Base-by-base conservation (phyloP, 2,329 filamentous ascomycete species). In the Penicillium italicum region DNA sequence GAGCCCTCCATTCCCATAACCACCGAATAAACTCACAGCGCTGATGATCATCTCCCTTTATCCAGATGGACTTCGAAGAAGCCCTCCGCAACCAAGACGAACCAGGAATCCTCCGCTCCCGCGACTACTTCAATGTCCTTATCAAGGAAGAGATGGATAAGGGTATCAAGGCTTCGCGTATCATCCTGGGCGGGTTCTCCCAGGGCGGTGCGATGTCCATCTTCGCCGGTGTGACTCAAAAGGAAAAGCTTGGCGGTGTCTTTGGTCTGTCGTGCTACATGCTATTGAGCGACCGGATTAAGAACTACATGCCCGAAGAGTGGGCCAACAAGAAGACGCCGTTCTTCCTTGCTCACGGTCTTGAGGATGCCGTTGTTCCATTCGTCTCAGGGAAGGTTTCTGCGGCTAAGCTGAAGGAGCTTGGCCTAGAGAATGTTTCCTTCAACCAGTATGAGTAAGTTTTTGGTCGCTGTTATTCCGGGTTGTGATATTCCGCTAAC, bases 321-420 rank as follows among this genome's bases (percentile, higher is more conserved):
- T 82, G 77, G 62, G 78, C 81, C 53, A 91, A 91, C 72, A 84
- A 86, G 73, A 79, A 88, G 38, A 96, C 91, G 1, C 89, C 89
- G 1, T 85, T 97, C 60, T 90, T 94, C 74, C 88, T 97, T 86
- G 91, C 84, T 12, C 94, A 97, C 66, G 94, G 94, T n/a, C 82
- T 86, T 58, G 76, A 76, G 0, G 93, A 99, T 72, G 81, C 81
- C 14, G 77, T 96, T 3, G 89, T 97, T 9, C 81, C 80, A 63
- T 82, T 85, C 41, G 76, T 82, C 53, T 87, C 89, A 73, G 93
- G 90, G 14, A 75, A 84, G 70, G 72, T 79, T 73, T 91, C 89
- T 24, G 84, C 82, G 3, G 80, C 90, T 38, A 71, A 81, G 56
- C 75, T 97, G 49, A 86, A 84, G 72, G 81, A 83, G 37, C 75